Conservation (phyloP, 768 basidiomycete genomes). For the Rhizopogon salebrosus region DNA sequence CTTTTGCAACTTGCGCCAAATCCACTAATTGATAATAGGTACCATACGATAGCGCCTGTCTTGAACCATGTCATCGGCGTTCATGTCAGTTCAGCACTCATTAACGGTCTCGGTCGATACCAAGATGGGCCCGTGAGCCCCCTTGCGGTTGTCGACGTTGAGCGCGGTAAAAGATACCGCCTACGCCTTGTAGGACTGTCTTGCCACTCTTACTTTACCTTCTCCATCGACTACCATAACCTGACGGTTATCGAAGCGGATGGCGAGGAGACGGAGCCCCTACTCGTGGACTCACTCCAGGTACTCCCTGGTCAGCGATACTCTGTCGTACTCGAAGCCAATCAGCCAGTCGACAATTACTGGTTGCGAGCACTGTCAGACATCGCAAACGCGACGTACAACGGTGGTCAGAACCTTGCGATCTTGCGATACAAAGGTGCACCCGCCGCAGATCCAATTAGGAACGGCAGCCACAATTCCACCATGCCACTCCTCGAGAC, state of each 20-base stretch:
- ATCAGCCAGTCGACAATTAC: slow-evolving; percentile 30
- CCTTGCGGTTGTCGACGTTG: slow-evolving; percentile 28
- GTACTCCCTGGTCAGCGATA: slow-evolving; percentile 32
- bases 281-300: slow-evolving; percentile 32
- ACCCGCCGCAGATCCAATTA: slow-evolving; percentile 22
- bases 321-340: slow-evolving; percentile 25
- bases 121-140: slow-evolving; percentile 22
- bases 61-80: slow-evolving; percentile 4
- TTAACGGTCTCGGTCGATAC: slow-evolving; percentile 48
- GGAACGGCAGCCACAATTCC: slow-evolving; percentile 9
- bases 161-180: slow-evolving; percentile 23
- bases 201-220: slow-evolving; percentile 34
- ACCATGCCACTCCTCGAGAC: slow-evolving; percentile 11
- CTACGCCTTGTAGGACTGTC: slow-evolving; percentile 30
- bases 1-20: background rate
- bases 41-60: slow-evolving; percentile 7
- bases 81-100: slow-evolving; percentile 30
- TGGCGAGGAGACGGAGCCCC: slow-evolving; percentile 27
- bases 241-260: slow-evolving; percentile 39
- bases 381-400: slow-evolving; percentile 20
- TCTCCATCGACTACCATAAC: slow-evolving; percentile 35
- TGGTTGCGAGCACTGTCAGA: slow-evolving; percentile 31
- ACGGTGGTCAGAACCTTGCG: slow-evolving; percentile 31
- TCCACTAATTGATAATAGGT: slow-evolving; percentile 3
- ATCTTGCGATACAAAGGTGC: slow-evolving; percentile 36